A percentile compares a stretch with the other conserved stretches of the same genome.
Evolutionary conservation across 768 basidiomycete genomes (phyloP).

Genomic region (Gloeopeniophorella convolvens): DNA sequence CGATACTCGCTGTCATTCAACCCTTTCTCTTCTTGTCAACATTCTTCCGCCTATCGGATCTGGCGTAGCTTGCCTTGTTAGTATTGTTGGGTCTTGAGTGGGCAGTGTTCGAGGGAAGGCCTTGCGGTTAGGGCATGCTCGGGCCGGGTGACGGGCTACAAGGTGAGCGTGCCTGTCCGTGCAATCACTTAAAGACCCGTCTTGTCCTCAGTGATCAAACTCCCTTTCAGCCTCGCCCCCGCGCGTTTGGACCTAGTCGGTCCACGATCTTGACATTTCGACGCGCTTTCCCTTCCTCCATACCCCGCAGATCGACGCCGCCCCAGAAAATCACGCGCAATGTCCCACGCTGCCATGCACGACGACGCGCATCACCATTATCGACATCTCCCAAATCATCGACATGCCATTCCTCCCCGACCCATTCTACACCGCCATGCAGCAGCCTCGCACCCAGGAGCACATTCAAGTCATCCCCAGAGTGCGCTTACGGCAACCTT

Average conservation of each 20-base stretch:
- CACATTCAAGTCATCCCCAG: constrained; percentile 8
- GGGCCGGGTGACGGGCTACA: constrained; percentile 1
- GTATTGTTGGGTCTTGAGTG: constrained; percentile 8
- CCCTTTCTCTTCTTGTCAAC: background rate
- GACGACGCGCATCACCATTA: constrained; percentile 3
- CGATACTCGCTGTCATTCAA: background rate
- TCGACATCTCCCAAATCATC: constrained; percentile 12
- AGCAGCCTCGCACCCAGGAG: background rate
- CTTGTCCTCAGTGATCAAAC: background rate
- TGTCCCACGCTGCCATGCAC: constrained; percentile 11
- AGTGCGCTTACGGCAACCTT: background rate
- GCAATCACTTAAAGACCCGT: constrained; percentile 5
- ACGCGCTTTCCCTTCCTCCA: background rate
- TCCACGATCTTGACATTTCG: background rate
- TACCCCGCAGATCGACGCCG: background rate
- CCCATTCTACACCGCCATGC: constrained; percentile 9
- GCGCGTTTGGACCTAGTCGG: background rate
- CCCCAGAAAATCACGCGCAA: constrained; percentile 5
- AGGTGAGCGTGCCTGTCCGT: no score
- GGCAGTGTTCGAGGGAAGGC: background rate
- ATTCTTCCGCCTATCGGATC: background rate
- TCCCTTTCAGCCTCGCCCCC: background rate
- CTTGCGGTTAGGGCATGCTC: constrained; percentile 8
- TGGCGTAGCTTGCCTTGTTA: background rate
- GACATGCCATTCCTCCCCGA: constrained; percentile 13